These are phyloP conservation scores for Xylaria grammica DNA, from an alignment of 495 filamentous ascomycete genomes.

Conservation along the genomic window DNA sequence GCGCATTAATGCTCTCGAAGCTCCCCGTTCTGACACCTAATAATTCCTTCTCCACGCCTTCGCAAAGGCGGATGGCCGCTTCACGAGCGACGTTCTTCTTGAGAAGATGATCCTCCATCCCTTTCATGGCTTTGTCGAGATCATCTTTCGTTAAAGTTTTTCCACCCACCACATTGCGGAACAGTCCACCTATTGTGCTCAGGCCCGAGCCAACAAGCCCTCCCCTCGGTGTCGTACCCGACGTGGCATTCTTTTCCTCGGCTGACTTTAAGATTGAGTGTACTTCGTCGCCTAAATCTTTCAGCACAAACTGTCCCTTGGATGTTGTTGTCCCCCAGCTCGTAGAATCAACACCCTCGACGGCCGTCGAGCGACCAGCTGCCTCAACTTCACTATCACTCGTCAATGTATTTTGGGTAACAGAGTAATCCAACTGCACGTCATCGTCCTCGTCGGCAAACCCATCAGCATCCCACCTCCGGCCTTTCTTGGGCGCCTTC, in stretches of 20 bases:
- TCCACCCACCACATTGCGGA: constrained; percentile 92
- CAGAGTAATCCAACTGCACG: constrained; percentile 85
- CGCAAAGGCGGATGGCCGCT: constrained; percentile 88
- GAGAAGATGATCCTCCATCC: constrained; percentile 93
- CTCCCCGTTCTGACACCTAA: constrained; percentile 88
- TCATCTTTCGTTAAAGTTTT: constrained; percentile 88
- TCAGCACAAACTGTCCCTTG: constrained; percentile 92
- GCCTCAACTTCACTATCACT: constrained; percentile 61
- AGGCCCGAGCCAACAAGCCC: constrained; percentile 79
- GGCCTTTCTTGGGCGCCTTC: constrained; percentile 74
- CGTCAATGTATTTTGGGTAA: constrained; percentile 46
- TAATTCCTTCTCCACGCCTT: constrained; percentile 87
- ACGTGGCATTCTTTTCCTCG: constrained; percentile 61
- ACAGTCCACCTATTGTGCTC: constrained; percentile 80
- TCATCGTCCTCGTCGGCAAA: constrained; percentile 85
- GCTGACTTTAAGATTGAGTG: constrained; percentile 82
- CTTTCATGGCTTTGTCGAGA: constrained; percentile 87
- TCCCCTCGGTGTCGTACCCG: constrained; percentile 47
- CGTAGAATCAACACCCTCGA: constrained; percentile 76
- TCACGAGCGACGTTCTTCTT: constrained; percentile 97
- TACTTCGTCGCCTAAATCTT: constrained; percentile 92
- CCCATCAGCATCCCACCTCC: constrained; percentile 91
- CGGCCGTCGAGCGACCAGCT: constrained; percentile 47
- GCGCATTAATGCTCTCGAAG: constrained; percentile 88
- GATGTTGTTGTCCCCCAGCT: constrained; percentile 83